Percentiles rank a stretch among this genome's conserved stretches.
phyloP scores from a whole-genome alignment of 2,329 filamentous ascomycete genomes.

The Xylariaceae sp. region DNA sequence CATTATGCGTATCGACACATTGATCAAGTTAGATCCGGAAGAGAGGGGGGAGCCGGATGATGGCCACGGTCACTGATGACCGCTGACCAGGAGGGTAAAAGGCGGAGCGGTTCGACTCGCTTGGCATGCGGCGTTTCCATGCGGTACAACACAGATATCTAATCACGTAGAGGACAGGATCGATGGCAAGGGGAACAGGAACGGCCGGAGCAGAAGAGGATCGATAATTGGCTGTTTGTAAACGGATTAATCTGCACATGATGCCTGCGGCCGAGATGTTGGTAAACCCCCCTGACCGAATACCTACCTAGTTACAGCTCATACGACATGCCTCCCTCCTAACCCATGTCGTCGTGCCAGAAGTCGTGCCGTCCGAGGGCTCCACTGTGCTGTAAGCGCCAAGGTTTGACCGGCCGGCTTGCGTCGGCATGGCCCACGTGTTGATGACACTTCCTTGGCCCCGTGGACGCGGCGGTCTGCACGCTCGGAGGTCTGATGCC shows the following conservation, averaged over 20 bases:
- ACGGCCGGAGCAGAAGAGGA: background rate
- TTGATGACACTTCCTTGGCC: conserved; percentile 6
- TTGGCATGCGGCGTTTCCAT: conserved; percentile 22
- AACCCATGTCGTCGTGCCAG: background rate
- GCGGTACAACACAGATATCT: conserved; percentile 12
- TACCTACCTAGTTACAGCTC: background rate
- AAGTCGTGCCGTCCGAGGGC: too few species aligned
- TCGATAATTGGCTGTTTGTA: conserved; percentile 8
- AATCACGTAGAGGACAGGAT: conserved; percentile 17
- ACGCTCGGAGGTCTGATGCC: conserved; percentile 3
- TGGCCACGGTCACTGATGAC: conserved; percentile 76
- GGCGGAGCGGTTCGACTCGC: conserved; percentile 13
- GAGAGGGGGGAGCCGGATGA: conserved; percentile 70
- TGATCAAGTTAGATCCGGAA: conserved; percentile 97
- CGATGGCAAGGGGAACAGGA: conserved; percentile 6
- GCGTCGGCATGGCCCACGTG: conserved; percentile 21
- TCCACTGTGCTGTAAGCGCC: background rate
- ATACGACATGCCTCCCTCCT: background rate
- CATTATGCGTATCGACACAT: conserved; percentile 98
- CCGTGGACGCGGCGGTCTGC: conserved; percentile 14
- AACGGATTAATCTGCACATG: conserved; percentile 5
- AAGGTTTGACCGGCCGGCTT: conserved; percentile 18
- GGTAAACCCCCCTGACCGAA: conserved; percentile 3
- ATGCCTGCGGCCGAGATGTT: background rate
- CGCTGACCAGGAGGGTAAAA: conserved; percentile 29